Evolutionary conservation across 306 rosid genomes (phyloP), one percentile per base, ranked within the genome.

Genomic region (Abrus pulchellus): DNA sequence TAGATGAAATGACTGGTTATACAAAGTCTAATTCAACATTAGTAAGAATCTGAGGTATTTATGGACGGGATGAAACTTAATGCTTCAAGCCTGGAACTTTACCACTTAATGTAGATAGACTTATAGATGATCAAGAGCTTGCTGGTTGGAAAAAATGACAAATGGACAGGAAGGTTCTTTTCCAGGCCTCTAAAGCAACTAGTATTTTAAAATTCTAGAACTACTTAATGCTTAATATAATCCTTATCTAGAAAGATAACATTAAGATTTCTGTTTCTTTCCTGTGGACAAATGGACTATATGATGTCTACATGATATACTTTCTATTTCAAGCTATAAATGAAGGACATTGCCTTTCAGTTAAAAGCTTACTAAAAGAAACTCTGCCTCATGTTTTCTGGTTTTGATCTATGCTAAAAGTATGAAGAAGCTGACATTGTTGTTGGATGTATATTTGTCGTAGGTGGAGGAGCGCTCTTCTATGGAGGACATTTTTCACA

Each of bases 381-480:
- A 49, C 20, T 13, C 5, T 11, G 72, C 44, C 11, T 70, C 69
- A 49, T 61, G 45, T 67, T 41, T 69, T 79, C 70, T 68, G 28
- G 43, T 72, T 33, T 75, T 69, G 41, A 34, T 75, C 28, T 10
- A 4, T 59, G 68, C 30, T 52, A 71, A 52, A 41, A 54, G 3
- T 44, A 12, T 52, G 41, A 28, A 30, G 55, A 9, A 34, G 47
- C 40, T 20, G 60, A 48, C 33, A 48, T 61, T 79, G 13, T 63
- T 67, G 34, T 11, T 75, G 47, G 49, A 79, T 20, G 7, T 60
- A 9, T 70, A 36, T 28, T 29, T 75, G 32, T 69, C 69, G 38
- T 76, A 90, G 97, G 98, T 94, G 98, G 98, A 85, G 97, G 82
- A 94, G 92, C 80, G 89, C 98, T 80, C 97, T 94, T 82, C 94